Evolutionary conservation across 495 filamentous ascomycete genomes (phyloP), one percentile per base, ranked within the genome.

Genomic region (Neurospora intermedia): DNA sequence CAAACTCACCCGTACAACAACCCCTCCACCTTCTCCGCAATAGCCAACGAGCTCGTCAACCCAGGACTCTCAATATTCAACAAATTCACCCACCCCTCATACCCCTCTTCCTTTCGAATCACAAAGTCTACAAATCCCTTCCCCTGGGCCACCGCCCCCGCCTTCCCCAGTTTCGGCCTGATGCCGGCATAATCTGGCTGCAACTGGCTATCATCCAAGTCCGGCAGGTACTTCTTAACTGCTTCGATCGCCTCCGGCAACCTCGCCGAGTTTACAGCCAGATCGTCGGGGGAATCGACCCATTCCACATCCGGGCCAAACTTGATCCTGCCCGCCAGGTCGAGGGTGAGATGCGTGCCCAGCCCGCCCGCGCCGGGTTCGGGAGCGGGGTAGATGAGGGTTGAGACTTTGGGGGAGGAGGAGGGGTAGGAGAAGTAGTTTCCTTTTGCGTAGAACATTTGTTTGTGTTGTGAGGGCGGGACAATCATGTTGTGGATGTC

Each of bases 301-400:
- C 96, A 98, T 80, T 98, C 94, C 15, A 98, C 93, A 77, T 99
- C 96, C 0, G 96, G 96, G 0, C 96, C 96, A 79, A 99, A 99
- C 43, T 94, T 91, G 39, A 98, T 87, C 1, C 92, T 87, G 0
- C 94, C 95, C 0, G 87, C 88, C 84, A 98, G 86, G 78, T 99
- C 96, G 23, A 98, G 86, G 1, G 96, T 99, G 6, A 99, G 83
- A 82, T 99, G 96, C 2, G 96, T 98, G 54, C 96, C 96, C 10
- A 99, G 85, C 0, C 96, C 96, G 62, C 88, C 94, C 46, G 89
- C 87, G 15, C 94, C 94, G 0, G 92, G 91, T 10, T 91, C 80
- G 0, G 94, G 93, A 0, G 90, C 93, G 2, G 96, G 96, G 78
- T 99, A 99, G 27, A 99, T 82, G 4, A 98, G 88, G 1, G 91